phyloP scores from a whole-genome alignment of 176 grass and related monocot genomes.

The Eleusine coracana region DNA sequence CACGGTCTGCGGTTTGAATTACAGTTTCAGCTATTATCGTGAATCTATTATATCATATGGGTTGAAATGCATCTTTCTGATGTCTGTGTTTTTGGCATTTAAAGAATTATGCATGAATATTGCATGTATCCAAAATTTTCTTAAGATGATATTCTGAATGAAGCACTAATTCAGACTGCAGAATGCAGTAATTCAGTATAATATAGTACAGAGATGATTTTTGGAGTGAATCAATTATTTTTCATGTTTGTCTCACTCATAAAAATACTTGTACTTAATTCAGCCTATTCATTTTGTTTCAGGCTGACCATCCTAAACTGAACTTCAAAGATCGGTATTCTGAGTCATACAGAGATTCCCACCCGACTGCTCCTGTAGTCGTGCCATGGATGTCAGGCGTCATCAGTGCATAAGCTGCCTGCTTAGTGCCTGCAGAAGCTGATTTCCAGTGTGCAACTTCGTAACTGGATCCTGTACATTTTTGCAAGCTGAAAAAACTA shows the following conservation, averaged over 20 bases:
- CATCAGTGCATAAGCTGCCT: slow-evolving; percentile 34
- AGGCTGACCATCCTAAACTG: slow-evolving; percentile 59
- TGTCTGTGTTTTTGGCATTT: background rate
- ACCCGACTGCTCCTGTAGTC: slow-evolving; percentile 60
- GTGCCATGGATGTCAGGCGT: slow-evolving; percentile 84
- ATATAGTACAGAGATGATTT: background rate
- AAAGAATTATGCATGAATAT: background rate
- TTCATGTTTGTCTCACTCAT: background rate
- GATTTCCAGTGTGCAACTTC: background rate
- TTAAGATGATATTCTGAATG: background rate
- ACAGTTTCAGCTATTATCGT: slow-evolving; percentile 4
- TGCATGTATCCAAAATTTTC: background rate
- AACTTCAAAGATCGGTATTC: slow-evolving; percentile 80
- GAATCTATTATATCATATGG: background rate
- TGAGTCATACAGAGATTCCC: slow-evolving; percentile 72
- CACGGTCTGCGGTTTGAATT: background rate
- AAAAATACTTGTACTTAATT: background rate
- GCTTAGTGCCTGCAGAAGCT: background rate
- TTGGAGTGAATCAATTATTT: background rate
- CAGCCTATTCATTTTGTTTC: background rate
- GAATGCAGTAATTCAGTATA: too few relatives aligned
- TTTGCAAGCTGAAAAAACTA: background rate
- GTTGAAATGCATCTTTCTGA: background rate
- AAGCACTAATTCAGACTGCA: background rate
- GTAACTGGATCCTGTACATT: background rate